Evolutionary conservation across 176 grass and related monocot genomes (phyloP).

Genomic region (Avena insularis): DNA sequence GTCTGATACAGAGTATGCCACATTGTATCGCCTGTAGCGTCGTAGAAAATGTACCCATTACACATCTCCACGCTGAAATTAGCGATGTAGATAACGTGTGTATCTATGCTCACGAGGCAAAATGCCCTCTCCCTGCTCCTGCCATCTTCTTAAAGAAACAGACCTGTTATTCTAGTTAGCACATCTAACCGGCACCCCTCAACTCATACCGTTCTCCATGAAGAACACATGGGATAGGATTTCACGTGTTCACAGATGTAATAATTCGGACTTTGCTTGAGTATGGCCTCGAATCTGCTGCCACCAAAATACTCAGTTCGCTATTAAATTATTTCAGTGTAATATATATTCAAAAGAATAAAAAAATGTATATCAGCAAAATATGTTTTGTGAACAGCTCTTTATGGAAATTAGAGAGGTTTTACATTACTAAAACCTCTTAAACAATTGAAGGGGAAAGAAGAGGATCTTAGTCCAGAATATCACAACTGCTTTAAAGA

Average conservation of each 20-base stretch:
- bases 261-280: background rate
- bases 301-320: background rate
- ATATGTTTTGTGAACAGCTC: background rate
- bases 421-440: background rate
- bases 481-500: slow-evolving; percentile 21
- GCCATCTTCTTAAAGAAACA: background rate
- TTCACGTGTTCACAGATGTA: background rate
- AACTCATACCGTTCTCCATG: background rate
- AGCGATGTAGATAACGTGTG: no score
- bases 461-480: background rate
- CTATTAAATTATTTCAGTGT: background rate
- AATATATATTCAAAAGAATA: background rate
- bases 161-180: background rate
- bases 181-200: background rate
- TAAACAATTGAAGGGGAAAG: background rate
- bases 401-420: background rate
- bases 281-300: background rate
- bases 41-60: no score
- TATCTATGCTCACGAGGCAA: no score
- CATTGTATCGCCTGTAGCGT: no score
- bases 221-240: background rate
- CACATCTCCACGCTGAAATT: no score
- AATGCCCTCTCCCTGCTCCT: background rate
- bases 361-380: background rate
- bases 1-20: no score